These are phyloP conservation scores for Quercus mongolica DNA, from an alignment of 306 rosid species.

Conservation along the genomic window DNA sequence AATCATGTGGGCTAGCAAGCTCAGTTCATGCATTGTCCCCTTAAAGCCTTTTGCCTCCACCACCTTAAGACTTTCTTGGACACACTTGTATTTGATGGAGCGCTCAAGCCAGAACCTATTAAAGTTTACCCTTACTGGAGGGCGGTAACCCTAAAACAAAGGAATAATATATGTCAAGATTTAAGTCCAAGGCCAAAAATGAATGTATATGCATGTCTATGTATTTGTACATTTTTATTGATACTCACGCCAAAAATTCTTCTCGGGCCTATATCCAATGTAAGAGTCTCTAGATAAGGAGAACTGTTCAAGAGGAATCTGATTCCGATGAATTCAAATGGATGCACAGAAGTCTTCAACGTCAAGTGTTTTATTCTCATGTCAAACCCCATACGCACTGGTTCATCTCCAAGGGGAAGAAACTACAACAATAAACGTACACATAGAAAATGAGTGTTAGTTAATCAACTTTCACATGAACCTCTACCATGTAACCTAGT, in stretches of 20 bases:
- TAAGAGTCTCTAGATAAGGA: constrained; percentile 32
- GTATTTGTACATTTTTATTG: background rate
- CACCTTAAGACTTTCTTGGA: background rate
- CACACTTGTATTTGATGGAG: background rate
- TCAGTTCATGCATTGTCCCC: constrained; percentile 16
- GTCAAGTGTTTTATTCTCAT: constrained; percentile 39
- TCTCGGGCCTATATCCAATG: constrained; percentile 17
- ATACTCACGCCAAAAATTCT: constrained; percentile 25
- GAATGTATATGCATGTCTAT: too few species aligned
- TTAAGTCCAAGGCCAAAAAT: background rate
- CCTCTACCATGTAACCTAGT: too few species aligned
- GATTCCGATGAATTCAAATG: constrained; percentile 35
- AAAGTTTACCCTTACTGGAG: constrained; percentile 13
- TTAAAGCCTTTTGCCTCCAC: constrained; percentile 21
- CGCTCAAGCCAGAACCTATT: background rate
- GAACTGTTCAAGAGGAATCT: constrained; percentile 42
- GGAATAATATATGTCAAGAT: background rate
- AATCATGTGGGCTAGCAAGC: constrained; percentile 9
- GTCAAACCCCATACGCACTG: background rate
- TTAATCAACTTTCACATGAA: background rate
- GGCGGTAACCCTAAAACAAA: constrained; percentile 21
- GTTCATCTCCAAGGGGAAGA: constrained; percentile 34
- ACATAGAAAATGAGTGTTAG: background rate
- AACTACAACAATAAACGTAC: constrained; percentile 10
- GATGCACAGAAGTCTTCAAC: constrained; percentile 37